Evolutionary conservation across 2,329 filamentous ascomycete genomes (phyloP), one percentile per base, ranked within the genome.

Genomic region (Akanthomyces dipterigenus): DNA sequence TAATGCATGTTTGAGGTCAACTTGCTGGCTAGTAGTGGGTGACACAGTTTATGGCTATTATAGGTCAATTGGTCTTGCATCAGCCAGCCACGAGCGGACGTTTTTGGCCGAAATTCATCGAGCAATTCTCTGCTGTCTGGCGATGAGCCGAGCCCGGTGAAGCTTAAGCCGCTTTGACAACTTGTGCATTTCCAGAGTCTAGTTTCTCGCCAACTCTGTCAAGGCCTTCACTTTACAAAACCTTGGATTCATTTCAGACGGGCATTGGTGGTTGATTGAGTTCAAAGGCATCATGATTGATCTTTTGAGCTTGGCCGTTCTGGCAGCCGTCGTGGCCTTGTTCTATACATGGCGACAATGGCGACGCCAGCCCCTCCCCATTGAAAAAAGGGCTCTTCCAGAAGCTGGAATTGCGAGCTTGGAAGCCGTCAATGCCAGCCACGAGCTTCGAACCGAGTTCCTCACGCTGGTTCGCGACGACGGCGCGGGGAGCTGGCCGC

Each of bases 401-500:
- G 20, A 24, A 16, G 20, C 22, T 18, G 20, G 16, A 3, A 38
- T 57, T 5, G 22, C n/a, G 12, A 26, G 36, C 11, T 8, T 57
- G n/a, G 18, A 40, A 16, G 14, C 8, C 1, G 20, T 48, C 28
- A n/a, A 28, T 7, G 12, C n/a, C 5, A 1, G 40, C 24, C 55
- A 57, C 14, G 55, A 49, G 43, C 31, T 57, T 4, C 55, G 43
- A 28, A 34, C 9, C 14, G 28, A 49, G 14, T 57, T 57, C 28
- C 22, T 57, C 18, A 38, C 36, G 28, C 42, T 57, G 2, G 55
- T 57, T 24, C 43, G 28, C 0, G 55, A 57, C 2, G 55, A 57
- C 18, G 55, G 55, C 20, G 55, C 55, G 2, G 55, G 55, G 5
- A 48, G 45, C 31, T 57, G 55, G 55, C 55, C 55, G 31, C 55